Conservation (phyloP, 805 yeast species). For the Saccharomycopsis vini region DNA sequence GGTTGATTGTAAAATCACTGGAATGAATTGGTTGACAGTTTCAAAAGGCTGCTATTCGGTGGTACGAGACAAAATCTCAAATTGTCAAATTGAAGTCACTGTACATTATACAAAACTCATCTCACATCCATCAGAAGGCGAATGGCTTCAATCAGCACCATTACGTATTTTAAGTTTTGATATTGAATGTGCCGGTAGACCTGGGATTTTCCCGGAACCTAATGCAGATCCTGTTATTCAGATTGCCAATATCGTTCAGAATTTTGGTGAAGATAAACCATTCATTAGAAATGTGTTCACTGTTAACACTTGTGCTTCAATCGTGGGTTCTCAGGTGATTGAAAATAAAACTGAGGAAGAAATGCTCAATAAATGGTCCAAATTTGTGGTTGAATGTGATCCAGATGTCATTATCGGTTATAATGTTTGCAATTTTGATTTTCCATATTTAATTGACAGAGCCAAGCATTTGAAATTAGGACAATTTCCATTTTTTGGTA, state of each 20-base stretch:
- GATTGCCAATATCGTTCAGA: conserved; percentile 88
- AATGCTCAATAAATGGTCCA: conserved; percentile 79
- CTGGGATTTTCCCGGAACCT: conserved; percentile 94
- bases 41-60: conserved; percentile 63
- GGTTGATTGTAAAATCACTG: conserved; percentile 87
- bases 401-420: conserved; percentile 97
- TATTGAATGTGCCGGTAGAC: conserved; percentile 97
- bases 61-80: conserved; percentile 44
- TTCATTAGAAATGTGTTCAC: conserved; percentile 93
- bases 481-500: conserved; percentile 79
- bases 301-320: conserved; percentile 81
- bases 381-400: conserved; percentile 75
- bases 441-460: conserved; percentile 85
- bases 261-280: conserved; percentile 77
- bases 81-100: conserved; percentile 77
- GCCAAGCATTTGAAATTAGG: conserved; percentile 61
- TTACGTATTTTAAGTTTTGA: conserved; percentile 88
- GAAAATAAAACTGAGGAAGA: conserved; percentile 69
- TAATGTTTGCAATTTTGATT: conserved; percentile 88
- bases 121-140: conserved; percentile 85
- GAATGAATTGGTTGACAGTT: conserved; percentile 95
- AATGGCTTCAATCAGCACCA: conserved; percentile 90
- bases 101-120: conserved; percentile 61
- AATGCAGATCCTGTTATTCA: conserved; percentile 91
- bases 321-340: conserved; percentile 86